Evolutionary conservation across 352 stramenopile genomes (phyloP).

Genomic region (Phytophthora brassicae): DNA sequence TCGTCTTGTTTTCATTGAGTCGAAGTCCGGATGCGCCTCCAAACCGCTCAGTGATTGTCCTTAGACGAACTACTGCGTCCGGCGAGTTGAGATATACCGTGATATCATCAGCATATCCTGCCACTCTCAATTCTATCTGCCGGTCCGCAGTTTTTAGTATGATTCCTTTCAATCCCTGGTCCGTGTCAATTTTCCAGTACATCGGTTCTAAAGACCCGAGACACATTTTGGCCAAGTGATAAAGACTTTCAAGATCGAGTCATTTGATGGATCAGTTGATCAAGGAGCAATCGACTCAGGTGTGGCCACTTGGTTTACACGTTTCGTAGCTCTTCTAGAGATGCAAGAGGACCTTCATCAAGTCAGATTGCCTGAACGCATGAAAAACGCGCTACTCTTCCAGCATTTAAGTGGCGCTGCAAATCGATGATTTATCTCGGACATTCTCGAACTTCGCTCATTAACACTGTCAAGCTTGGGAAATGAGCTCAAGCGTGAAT

Average conservation of each 20-base stretch:
- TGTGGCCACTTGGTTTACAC: neutral
- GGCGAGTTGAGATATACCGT: neutral
- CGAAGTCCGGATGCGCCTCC: neutral
- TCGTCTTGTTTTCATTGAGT: neutral
- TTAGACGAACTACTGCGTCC: too few species aligned
- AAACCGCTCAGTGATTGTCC: neutral
- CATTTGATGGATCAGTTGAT: neutral
- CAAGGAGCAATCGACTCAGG: neutral
- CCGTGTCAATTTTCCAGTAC: too few species aligned
- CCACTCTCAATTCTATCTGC: neutral
- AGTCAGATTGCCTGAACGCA: neutral
- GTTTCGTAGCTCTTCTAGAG: neutral
- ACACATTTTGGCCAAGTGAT: neutral
- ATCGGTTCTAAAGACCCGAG: too few species aligned
- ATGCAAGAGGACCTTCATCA: neutral
- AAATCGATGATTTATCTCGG: neutral
- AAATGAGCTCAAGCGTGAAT: neutral
- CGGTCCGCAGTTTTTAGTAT: too few species aligned
- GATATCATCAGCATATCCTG: neutral
- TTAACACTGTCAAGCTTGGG: neutral
- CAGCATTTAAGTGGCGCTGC: neutral
- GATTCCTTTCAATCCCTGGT: too few species aligned
- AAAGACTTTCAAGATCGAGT: slow-evolving; percentile 1
- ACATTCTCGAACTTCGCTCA: neutral
- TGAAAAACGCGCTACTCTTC: neutral